Percentiles rank a stretch among this genome's conserved stretches.
Conservation (phyloP, 2,329 filamentous ascomycete genomes). For the Aspergillus amoenus region DNA sequence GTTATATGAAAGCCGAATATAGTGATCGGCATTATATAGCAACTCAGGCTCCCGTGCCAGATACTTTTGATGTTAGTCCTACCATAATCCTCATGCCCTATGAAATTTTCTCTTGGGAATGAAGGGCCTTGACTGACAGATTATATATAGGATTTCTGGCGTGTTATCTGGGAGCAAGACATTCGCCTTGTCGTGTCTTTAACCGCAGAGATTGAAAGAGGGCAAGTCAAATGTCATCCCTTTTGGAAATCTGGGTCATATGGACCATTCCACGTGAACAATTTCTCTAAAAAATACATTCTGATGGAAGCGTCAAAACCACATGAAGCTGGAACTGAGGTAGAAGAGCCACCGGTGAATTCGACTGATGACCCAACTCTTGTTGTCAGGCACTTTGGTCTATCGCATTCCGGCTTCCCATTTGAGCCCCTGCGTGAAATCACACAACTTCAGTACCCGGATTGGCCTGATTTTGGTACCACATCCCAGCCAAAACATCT, state of each 20-base stretch:
- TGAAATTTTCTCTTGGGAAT: background rate
- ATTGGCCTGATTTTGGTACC: slow-evolving; percentile 97
- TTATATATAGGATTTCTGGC: slow-evolving; percentile 82
- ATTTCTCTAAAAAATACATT: slow-evolving; percentile 78
- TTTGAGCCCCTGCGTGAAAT: slow-evolving; percentile 88
- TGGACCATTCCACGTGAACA: slow-evolving; percentile 71
- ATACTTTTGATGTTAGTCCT: slow-evolving; percentile 77
- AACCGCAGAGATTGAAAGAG: slow-evolving; percentile 89
- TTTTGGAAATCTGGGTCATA: slow-evolving; percentile 85
- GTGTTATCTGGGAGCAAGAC: slow-evolving; percentile 94
- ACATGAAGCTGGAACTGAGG: slow-evolving; percentile 40
- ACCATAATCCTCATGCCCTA: background rate
- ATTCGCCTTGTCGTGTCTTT: slow-evolving; percentile 94
- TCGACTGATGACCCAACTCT: slow-evolving; percentile 58
- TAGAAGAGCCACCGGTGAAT: slow-evolving; percentile 28
- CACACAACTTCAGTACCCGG: slow-evolving; percentile 88
- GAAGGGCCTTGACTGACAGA: slow-evolving; percentile 5
- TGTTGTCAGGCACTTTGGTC: slow-evolving; percentile 79
- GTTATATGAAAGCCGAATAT: slow-evolving; percentile 73
- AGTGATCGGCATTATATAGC: slow-evolving; percentile 95
- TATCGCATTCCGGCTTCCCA: slow-evolving; percentile 73
- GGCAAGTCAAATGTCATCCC: slow-evolving; percentile 89
- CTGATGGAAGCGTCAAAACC: slow-evolving; percentile 65
- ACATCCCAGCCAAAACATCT: slow-evolving; percentile 86
- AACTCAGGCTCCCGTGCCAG: slow-evolving; percentile 87